Evolutionary conservation across 1,139 yeast species (phyloP), one percentile per base, ranked within the genome.

Genomic region (Torulaspora pretoriensis): DNA sequence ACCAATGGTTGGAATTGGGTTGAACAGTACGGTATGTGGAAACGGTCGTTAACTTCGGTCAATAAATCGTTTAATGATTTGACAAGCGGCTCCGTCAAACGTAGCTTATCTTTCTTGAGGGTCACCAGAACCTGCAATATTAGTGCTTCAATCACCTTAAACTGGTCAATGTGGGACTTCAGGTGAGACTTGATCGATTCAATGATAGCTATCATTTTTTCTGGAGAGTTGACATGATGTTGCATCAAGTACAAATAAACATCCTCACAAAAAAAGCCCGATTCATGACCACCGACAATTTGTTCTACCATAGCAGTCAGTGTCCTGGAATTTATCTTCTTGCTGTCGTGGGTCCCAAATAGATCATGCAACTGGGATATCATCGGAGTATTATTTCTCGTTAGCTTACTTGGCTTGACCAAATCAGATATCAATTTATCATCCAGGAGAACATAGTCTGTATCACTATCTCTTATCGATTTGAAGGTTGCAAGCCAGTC

Each of bases 201-300:
- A 12, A 45, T 43, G 12, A 52, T 47, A 4, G 49, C 43, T 9
- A 43, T 28, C 10, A 52, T 32, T 27, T 48, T 48, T 17, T 43
- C 49, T 4, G 33, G 39, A 9, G 53, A 45, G 12, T 42, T 49
- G 37, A 50, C 47, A 29, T 49, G 49, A 34, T 51, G 52, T 23
- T 51, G 53, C 14, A 53, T 36, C 16, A 53, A 35, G 40, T 52
- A 50, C 36, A 51, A 35, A 31, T 49, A 53, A 12, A 52, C 40
- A 17, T 52, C 54, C 35, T 52, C 56, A 12, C 52, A 42, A 24
- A 49, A 52, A 10, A 52, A 23, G n/a, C 44, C 41, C 12, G 33
- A 29, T 10, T 39, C 49, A 16, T 31, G 26, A 27, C 42, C 42
- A 12, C 38, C 39, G 8, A 45, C 35, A 30, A 53, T 30, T 13